Evolutionary conservation across 768 basidiomycete species (phyloP).

Genomic region (Podaxis pistillaris): DNA sequence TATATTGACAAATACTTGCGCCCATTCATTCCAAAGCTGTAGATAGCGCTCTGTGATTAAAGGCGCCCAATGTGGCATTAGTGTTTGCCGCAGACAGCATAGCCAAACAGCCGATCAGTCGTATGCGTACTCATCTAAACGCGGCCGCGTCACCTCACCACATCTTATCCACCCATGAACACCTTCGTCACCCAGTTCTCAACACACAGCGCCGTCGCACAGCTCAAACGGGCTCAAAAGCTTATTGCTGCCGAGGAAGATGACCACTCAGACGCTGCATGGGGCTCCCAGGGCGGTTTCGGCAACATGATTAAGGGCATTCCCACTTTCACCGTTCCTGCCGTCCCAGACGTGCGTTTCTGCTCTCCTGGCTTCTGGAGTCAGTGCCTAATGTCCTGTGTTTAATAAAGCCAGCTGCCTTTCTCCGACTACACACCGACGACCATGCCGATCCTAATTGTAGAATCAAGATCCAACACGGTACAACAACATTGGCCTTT

Average conservation of each 20-base stretch:
- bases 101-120: slow-evolving; percentile 34
- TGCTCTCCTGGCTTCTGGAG: slow-evolving; percentile 4
- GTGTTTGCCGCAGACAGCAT: slow-evolving; percentile 14
- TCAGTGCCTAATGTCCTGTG: neutral
- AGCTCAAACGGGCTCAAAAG: slow-evolving; percentile 47
- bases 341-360: slow-evolving; percentile 69
- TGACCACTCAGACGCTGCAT: slow-evolving; percentile 63
- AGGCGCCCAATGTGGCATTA: neutral
- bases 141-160: slow-evolving; percentile 44
- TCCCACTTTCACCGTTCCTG: slow-evolving; percentile 70
- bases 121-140: slow-evolving; percentile 33
- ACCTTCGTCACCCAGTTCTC: slow-evolving; percentile 65
- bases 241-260: slow-evolving; percentile 56
- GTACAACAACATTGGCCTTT: slow-evolving; percentile 98
- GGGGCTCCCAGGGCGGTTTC: slow-evolving; percentile 85
- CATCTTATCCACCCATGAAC: slow-evolving; percentile 53
- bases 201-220: slow-evolving; percentile 47
- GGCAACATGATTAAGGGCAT: slow-evolving; percentile 70
- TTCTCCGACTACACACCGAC: slow-evolving; percentile 92
- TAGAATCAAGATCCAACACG: slow-evolving; percentile 97
- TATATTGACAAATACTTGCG: slow-evolving; percentile 46
- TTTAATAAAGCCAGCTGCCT: slow-evolving; percentile 72
- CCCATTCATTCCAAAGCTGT: slow-evolving; percentile 35
- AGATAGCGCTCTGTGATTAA: neutral
- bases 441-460: slow-evolving; percentile 93